Evolutionary conservation across 306 rosid genomes (phyloP).

Genomic region (Cercis canadensis): DNA sequence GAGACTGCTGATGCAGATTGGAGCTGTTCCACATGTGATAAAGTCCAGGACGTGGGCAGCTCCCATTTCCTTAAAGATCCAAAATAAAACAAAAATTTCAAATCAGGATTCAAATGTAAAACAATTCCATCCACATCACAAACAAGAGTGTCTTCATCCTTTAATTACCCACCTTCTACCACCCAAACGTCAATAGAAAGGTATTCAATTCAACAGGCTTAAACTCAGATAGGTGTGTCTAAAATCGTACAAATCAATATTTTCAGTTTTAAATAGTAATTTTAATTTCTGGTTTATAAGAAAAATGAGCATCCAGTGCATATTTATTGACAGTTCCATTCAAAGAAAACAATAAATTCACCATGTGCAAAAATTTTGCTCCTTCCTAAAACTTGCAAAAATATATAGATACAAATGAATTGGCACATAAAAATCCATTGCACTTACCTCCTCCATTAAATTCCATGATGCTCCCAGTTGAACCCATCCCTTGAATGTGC

Average conservation of each 20-base stretch:
- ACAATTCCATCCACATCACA: slow-evolving; percentile 27
- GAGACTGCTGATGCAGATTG: slow-evolving; percentile 69
- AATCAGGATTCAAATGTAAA: slow-evolving; percentile 16
- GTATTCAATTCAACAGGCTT: too few species aligned
- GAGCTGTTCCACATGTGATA: slow-evolving; percentile 67
- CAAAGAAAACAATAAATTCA: slow-evolving; percentile 25
- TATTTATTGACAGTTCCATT: slow-evolving; percentile 19
- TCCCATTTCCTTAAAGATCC: slow-evolving; percentile 62
- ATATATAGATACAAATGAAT: neutral
- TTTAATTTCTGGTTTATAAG: too few species aligned
- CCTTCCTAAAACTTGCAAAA: slow-evolving; percentile 15
- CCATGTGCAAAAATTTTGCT: neutral
- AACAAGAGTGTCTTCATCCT: too few species aligned
- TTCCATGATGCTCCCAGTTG: slow-evolving; percentile 60
- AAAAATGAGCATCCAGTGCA: neutral
- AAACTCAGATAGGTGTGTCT: too few species aligned
- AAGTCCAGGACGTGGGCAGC: slow-evolving; percentile 59
- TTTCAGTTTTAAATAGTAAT: too few species aligned
- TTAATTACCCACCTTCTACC: too few species aligned
- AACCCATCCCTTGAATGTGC: slow-evolving; percentile 54
- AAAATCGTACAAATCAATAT: too few species aligned
- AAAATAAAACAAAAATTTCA: slow-evolving; percentile 44
- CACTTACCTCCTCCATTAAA: slow-evolving; percentile 68
- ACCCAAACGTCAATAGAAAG: too few species aligned
- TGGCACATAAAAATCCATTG: slow-evolving; percentile 21